Conservation (phyloP, 2,329 filamentous ascomycete species). For the Hortaea sp. region DNA sequence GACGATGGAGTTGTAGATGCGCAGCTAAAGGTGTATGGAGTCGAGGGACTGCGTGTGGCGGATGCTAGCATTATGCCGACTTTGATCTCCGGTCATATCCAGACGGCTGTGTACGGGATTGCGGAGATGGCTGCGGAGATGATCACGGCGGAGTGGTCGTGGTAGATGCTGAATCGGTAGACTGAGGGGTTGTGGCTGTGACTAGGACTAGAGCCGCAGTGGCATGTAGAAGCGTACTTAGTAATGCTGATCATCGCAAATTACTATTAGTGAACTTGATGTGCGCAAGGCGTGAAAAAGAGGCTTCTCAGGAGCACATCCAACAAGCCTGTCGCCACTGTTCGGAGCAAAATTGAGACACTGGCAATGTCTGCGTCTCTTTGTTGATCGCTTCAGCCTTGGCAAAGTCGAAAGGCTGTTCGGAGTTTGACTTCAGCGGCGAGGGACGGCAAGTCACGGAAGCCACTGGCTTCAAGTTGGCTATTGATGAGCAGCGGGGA, state of each 20-base stretch:
- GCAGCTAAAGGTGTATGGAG: conserved; percentile 15
- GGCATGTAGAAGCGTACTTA: neutral
- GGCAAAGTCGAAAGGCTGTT: conserved; percentile 34
- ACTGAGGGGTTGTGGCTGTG: neutral
- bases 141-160: conserved; percentile 5
- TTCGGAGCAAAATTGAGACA: conserved; percentile 36
- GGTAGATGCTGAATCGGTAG: neutral
- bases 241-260: neutral
- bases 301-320: conserved; percentile 25
- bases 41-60: conserved; percentile 13
- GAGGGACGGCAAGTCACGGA: neutral
- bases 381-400: conserved; percentile 38
- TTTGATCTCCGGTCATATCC: conserved; percentile 10
- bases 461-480: no score
- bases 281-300: conserved; percentile 12
- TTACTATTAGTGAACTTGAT: conserved; percentile 14
- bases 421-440: conserved; percentile 26
- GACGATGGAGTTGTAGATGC: conserved; percentile 16
- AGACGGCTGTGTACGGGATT: conserved; percentile 15
- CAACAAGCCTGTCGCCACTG: conserved; percentile 30
- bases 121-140: conserved; percentile 19
- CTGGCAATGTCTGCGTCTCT: conserved; percentile 35
- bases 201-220: neutral
- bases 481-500: no score
- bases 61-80: conserved; percentile 15